Percentiles rank a stretch among this genome's conserved stretches.
These are phyloP conservation scores for Mortierella sp. DNA, from an alignment of 371 early-diverging fungal genomes.

Conservation along the genomic window DNA sequence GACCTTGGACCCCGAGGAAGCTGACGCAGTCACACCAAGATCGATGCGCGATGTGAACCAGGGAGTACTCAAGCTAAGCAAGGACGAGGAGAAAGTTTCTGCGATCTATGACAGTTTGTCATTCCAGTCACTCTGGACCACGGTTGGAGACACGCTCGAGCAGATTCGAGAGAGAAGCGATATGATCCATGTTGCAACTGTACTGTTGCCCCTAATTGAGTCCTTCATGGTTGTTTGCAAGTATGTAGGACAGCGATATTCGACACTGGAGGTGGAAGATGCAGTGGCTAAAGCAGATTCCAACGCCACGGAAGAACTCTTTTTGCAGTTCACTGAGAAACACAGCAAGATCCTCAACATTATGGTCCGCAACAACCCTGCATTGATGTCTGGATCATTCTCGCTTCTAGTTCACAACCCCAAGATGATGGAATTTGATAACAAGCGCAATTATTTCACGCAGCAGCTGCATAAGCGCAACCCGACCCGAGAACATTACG, in stretches of 20 bases:
- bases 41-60: slow-evolving; percentile 42
- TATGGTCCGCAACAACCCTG: slow-evolving; percentile 97
- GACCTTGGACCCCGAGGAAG: slow-evolving; percentile 59
- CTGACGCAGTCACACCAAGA: slow-evolving; percentile 50
- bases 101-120: slow-evolving; percentile 80
- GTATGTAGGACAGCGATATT: slow-evolving; percentile 63
- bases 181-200: slow-evolving; percentile 91
- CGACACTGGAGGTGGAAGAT: slow-evolving; percentile 52
- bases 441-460: slow-evolving; percentile 97
- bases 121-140: slow-evolving; percentile 84
- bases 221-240: slow-evolving; percentile 97
- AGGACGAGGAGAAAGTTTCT: slow-evolving; percentile 69
- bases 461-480: slow-evolving; percentile 92
- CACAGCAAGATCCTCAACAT: slow-evolving; percentile 97
- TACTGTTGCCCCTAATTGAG: slow-evolving; percentile 94
- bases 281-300: slow-evolving; percentile 36
- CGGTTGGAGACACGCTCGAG: slow-evolving; percentile 80
- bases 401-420: slow-evolving; percentile 96
- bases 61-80: slow-evolving; percentile 38
- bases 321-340: slow-evolving; percentile 92
- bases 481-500: slow-evolving; percentile 74
- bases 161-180: slow-evolving; percentile 83
- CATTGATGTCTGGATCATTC: slow-evolving; percentile 96
- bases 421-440: slow-evolving; percentile 98
- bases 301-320: slow-evolving; percentile 75